Base-by-base conservation (phyloP, 495 filamentous ascomycete species). In the Trichocladium uniseriatum region DNA sequence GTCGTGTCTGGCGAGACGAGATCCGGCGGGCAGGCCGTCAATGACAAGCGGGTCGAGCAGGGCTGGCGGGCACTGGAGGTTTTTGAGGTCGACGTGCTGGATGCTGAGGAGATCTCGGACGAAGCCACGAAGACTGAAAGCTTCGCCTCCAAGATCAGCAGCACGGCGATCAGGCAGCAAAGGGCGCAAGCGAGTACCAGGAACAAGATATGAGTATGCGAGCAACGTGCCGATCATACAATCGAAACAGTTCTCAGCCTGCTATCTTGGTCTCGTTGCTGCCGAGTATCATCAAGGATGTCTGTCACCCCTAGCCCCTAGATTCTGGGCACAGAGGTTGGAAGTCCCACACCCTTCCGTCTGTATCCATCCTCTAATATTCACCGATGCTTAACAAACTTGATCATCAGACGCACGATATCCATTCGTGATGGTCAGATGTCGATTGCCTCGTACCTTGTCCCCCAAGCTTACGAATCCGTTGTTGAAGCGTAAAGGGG, bases 41-140 rank as follows among this genome's bases (percentile, higher is more conserved):
- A 97, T 64, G 71, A 80, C 2, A 84, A 84, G 59, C 78, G 92
- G 43, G 68, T 59, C 34, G 85, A 87, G 66, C 83, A 84, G 50
- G 87, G 86, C 2, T 97, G 88, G 88, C 59, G 71, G 29, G 60
- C 65, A 31, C 69, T 97, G 43, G 82, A 87, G 24, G 79, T 92
- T 7, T 94, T 89, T 61, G 89, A 92, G 63, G 85, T 97, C n/a
- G 88, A 92, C 55, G 89, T 96, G 29, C 76, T 96, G 16, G 81
- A 89, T 63, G 74, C 82, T 9, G 73, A 76, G 10, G 83, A 84
- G 35, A 63, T 73, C 27, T 61, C 74, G 7, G 76, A 61, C 15
- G 53, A 46, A 34, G 55, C 56, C 3, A 55, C 44, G 6, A 59
- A 61, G 44, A 67, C 69, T 13, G 76, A 79, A 29, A 74, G 77